Evolutionary conservation across 805 yeast species (phyloP), one percentile per base, ranked within the genome.

Genomic region (Helenozyma rhizophorensis): DNA sequence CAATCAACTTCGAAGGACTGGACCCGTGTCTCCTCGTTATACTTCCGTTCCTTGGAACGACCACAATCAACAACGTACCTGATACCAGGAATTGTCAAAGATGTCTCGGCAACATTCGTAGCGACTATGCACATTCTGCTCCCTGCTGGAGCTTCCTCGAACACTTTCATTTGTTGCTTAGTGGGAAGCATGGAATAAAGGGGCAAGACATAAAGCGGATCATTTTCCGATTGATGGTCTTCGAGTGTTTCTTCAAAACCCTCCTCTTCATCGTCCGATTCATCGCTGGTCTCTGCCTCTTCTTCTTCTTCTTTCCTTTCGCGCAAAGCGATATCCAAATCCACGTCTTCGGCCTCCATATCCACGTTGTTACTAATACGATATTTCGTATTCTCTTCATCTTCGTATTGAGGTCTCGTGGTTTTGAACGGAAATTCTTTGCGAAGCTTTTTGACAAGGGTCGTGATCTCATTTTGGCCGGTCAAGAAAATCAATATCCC

Each of bases 81-180:
- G 23, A 94, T 84, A 8, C 95, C 94, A 0, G 98, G 98, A 47
- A 93, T 93, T 0, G 99, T 93, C 54, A 93, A 71, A 1, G 97
- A 88, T 0, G 99, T 93, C 57, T 93, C 99, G 0, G 99, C 99
- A 36, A 93, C 95, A 53, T 93, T 93, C 2, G 99, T 93, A 4
- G 99, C 96, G 21, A 93, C 86, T 24, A 93, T 83, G 66, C 97
- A 88, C 8, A 93, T 58, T 49, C 99, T 71, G 25, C 88, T 73
- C 4, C 95, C 95, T 16, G 65, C 62, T 3, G 98, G 98, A 2
- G 96, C 95, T 0, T 69, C 66, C 36, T 84, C 75, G 53, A 93
- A 93, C 2, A 93, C 95, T 53, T 80, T 84, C 88, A 93, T 80
- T 62, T 93, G 99, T 51, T 93, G 95, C 28, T 75, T 76, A 0